Evolutionary conservation across 2,329 filamentous ascomycete species (phyloP), one percentile per base, ranked within the genome.

Genomic region (Trichoderma hamatum): DNA sequence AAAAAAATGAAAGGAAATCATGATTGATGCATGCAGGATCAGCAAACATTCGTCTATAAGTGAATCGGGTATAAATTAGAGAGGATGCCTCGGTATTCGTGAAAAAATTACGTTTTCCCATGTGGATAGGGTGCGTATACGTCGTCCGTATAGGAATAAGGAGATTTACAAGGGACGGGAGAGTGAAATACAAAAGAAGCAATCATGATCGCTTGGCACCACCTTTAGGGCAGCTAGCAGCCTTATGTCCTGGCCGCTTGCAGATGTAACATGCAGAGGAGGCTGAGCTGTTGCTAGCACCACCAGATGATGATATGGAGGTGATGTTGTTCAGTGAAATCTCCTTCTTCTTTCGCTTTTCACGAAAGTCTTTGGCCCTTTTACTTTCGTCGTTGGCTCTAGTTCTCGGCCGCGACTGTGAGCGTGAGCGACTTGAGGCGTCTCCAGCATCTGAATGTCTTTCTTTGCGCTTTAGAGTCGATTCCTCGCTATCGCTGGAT

Each of bases 241-340:
- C 83, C 71, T 84, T 85, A 77, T 92, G 90, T 1, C 89, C 89
- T 39, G 81, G 80, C 72, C 87, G 82, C 19, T 88, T 86, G 76
- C 90, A 92, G 21, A 80, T 84, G 78, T 85, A 87, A 76, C 90
- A 92, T 56, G 81, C 82, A 72, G 77, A 73, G 72, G 78, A 73
- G 28, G 72, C 34, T 58, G 75, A 76, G 71, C 62, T 32, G 71
- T 59, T 32, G 46, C 49, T 74, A 49, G 70, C 74, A 21, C 78
- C 79, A 2, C 73, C 75, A 2, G 75, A 75, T n/a, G 89, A 92
- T 56, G 89, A 92, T 58, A 92, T 87, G 1, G 88, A 90, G 5
- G 83, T 85, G 68, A 89, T 76, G 28, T 83, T 83, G 74, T 90
- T 90, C 68, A 93, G 79, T 70, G 90, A 89, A 63, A 92, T 83